Evolutionary conservation across 1,284 basidiomycete genomes (phyloP).

Genomic region (Malassezia arunalokei): DNA sequence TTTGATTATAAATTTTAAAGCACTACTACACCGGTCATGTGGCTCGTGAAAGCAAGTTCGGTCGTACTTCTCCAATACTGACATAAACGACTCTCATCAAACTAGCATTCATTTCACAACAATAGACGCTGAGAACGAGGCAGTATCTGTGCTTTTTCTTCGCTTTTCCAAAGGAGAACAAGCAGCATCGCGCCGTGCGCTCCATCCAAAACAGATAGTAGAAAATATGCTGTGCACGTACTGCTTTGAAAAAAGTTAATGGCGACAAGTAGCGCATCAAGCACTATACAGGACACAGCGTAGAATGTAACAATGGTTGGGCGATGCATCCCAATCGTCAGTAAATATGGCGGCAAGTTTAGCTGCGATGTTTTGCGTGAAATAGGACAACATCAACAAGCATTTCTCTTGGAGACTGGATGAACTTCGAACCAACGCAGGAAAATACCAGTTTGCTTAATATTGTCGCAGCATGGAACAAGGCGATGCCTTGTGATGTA

Average conservation of each 20-base stretch:
- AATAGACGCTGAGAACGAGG: too few relatives aligned
- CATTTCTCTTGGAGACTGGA: conserved; percentile 3
- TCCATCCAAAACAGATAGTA: conserved; percentile 3
- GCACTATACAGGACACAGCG: background rate
- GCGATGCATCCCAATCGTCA: background rate
- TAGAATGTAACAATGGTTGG: background rate
- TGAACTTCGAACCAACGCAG: conserved; percentile 4
- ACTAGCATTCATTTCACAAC: too few relatives aligned
- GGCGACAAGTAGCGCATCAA: background rate
- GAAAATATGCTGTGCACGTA: conserved; percentile 9
- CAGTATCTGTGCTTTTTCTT: conserved; percentile 1
- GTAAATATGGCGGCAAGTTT: background rate
- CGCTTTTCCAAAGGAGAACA: conserved; percentile 1
- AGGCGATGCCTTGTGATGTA: conserved; percentile 5
- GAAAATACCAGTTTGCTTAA: conserved; percentile 4
- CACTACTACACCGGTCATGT: background rate
- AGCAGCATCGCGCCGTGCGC: conserved; percentile 7
- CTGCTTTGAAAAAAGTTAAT: conserved; percentile 7
- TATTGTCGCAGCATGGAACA: conserved; percentile 2
- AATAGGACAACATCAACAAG: conserved; percentile 6
- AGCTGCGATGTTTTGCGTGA: conserved; percentile 5
- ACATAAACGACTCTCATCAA: conserved; percentile 1
- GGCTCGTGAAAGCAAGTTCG: conserved; percentile 5
- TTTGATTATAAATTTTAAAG: background rate
- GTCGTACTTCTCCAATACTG: conserved; percentile 4